Evolutionary conservation across 2,329 filamentous ascomycete genomes (phyloP), one percentile per base, ranked within the genome.

Genomic region (Calycina herbarum): DNA sequence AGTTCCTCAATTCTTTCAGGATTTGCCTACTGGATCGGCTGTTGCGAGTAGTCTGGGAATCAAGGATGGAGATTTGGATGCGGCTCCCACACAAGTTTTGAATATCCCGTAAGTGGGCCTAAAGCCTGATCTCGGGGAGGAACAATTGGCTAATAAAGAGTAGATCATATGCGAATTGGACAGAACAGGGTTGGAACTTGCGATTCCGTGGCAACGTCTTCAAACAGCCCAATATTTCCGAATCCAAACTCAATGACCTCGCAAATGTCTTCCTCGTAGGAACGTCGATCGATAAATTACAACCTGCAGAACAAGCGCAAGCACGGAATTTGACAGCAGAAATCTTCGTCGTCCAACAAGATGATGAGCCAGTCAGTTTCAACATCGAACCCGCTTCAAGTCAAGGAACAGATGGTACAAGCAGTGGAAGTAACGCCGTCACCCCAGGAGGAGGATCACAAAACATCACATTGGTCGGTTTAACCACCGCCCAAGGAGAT

Each of bases 171-270:
- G 91, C 83, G n/a, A 94, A 94, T 69, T 94, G 89, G 87, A 93
- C 91, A 1, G 81, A 88, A n/a, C 78, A 86, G 65, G 89, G 89
- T 40, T 94, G 91, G 91, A 92, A 88, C 68, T 82, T 93, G 3
- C 84, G 90, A 33, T 86, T 93, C 68, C 91, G 90, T 70, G 91
- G 91, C 70, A 93, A 93, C 73, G 88, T 93, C n/a, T 94, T 89
- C 82, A 93, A 93, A 76, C 85, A 90, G 68, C 91, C 91, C 1
- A 85, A 91, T 66, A 88, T 90, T 40, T 84, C 83, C 1, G 81
- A 86, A 70, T 79, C 81, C 40, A 90, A 86, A 70, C 79, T 94
- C 57, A 84, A 94, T 70, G 81, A 88, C 45, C 80, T 93, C 3
- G 89, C 90, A 65, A 87, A 93, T 69, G 76, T 86, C 38, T 92